Evolutionary conservation across 805 yeast genomes (phyloP), one percentile per base, ranked within the genome.

Genomic region (Hermanozyma aechmeae): DNA sequence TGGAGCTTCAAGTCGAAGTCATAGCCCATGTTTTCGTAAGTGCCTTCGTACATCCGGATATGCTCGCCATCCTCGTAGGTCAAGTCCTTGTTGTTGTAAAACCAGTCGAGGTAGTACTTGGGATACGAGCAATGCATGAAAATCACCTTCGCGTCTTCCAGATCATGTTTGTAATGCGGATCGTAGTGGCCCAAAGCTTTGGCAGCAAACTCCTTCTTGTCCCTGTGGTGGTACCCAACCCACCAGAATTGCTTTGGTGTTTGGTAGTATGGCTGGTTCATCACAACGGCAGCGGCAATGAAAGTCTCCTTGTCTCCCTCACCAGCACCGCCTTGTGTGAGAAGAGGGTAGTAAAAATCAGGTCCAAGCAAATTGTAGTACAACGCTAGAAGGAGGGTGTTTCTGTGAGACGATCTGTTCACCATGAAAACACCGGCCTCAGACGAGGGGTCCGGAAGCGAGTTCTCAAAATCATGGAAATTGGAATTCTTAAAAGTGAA

Each of bases 301-400:
- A 77, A 79, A 0, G 89, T 78, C 45, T 80, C 89, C 46, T 80
- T 80, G 45, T 80, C 89, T 29, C 89, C 87, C 56, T 79, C 81
- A 16, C 89, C 89, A 1, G 84, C 76, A 15, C 73, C 62, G 4
- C 84, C 84, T 45, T 79, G 87, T 0, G 83, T 70, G 38, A 80
- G 60, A 33, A 80, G 51, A 8, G 77, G 79, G 42, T 79, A 80
- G 48, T 73, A 80, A 53, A 68, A 74, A 6, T 61, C 51, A 1
- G 85, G 85, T 0, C 89, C 87, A 49, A 43, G 56, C 1, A 74
- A 51, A 40, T 80, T 79, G 49, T 80, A 80, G 50, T 77, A 79
- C 23, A 74, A 56, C 3, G 81, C 61, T 27, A 80, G 51, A 16
- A 78, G 46, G 25, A 79, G 47, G 0, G 84, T 75, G 34, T 63